Base-by-base conservation (phyloP, 176 grass and related monocot species). In the Calamus simplicifolius region DNA sequence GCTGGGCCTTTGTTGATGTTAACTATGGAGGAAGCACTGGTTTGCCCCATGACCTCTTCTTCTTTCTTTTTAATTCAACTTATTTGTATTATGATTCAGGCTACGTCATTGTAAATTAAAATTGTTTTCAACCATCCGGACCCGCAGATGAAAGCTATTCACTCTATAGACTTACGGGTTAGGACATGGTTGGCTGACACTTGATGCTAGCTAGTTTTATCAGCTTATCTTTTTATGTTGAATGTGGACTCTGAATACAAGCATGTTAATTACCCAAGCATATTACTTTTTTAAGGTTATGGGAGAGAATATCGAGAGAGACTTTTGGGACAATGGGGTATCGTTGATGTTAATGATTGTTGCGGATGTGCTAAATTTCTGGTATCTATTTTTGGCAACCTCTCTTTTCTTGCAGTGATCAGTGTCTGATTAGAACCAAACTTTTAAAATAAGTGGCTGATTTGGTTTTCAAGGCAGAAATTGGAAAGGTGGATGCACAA, bases 1-100 rank as follows among this genome's bases (percentile, higher is more conserved):
- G 93, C 15, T 97, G 93, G 87, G 87, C 84, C 59, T 88, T 78
- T 80, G 78, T 91, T 18, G 92, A 97, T 88, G 92, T 97, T 77
- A 97, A 91, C 67, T 91, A 97, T 54, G 87, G 87, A 43, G 92
- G 92, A 75, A 96, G 91, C 81, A 90, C 83, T 18, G 86, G 86
- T 96, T 72, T 66, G 80, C 77, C 7, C 56, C 72, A 68, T 25
- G 62, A 74, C 59, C 54, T 48, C 51, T 35, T 10, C 21, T 64
- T 49, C 25, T 2, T 64, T 71, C 5, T 3, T 31, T 31, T 27
- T 29, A 69, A 57, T n/a, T 16, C 16, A 27, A 18, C 23, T 59
- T 16, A 28, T 4, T 59, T 28, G 35, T 43, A 43, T 1, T 43
- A 35, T 35, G 8, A 35, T 35, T 35, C 31, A 35, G 31, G 31